These are phyloP conservation scores for Solanum paucissectum DNA, from an alignment of 257 asterid species.

Conservation along the genomic window DNA sequence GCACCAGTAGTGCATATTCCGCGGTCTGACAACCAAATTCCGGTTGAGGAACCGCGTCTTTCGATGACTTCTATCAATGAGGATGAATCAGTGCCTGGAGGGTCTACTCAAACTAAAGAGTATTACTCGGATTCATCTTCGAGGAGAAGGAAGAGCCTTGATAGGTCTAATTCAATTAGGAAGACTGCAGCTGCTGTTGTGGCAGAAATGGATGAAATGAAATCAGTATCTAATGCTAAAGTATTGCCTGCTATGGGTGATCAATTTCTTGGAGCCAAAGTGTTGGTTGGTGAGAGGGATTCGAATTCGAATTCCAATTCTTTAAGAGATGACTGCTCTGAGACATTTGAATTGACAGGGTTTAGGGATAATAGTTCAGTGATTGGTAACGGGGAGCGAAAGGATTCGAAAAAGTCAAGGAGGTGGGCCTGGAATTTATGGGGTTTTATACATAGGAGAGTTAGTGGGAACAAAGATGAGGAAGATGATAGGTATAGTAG, in stretches of 20 bases:
- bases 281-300: conserved; percentile 38
- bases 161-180: conserved; percentile 58
- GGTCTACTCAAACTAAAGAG: conserved; percentile 48
- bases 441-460: conserved; percentile 51
- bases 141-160: conserved; percentile 66
- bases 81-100: conserved; percentile 43
- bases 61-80: not conserved
- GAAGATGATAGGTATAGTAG: conserved; percentile 43
- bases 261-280: conserved; percentile 36
- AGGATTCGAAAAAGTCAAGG: conserved; percentile 49
- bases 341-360: conserved; percentile 59
- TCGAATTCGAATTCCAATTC: conserved; percentile 31
- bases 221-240: conserved; percentile 31
- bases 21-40: conserved; percentile 48
- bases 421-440: conserved; percentile 66
- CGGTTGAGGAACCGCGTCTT: conserved; percentile 29
- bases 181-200: conserved; percentile 59
- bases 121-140: conserved; percentile 59
- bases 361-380: conserved; percentile 40
- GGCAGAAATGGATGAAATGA: conserved; percentile 57
- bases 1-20: conserved; percentile 27
- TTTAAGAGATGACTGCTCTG: conserved; percentile 54
- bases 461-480: conserved; percentile 34
- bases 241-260: conserved; percentile 36
- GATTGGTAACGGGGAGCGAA: conserved; percentile 38